Base-by-base conservation (phyloP, 2,329 filamentous ascomycete genomes). In the Calonectria montana region DNA sequence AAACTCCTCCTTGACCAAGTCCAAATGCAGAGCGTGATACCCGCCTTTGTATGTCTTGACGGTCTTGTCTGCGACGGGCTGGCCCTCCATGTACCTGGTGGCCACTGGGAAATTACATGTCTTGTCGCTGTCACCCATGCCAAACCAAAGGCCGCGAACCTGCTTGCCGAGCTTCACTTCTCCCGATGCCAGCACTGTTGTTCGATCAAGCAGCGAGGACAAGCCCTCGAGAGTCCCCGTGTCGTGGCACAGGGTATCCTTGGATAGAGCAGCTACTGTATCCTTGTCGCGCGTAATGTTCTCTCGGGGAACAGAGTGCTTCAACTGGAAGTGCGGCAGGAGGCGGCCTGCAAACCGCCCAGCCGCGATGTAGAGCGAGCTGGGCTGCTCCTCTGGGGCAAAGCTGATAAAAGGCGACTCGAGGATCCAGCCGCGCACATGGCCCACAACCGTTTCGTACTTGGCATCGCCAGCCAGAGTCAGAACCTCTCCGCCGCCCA, bases 181-280 rank as follows among this genome's bases (percentile, higher is more conserved):
- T 3, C 92, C 93, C 7, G 82, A 84, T 6, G 90, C 84, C 72
- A 97, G 83, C 65, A 87, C 87, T 6, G 84, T 84, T 1, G 92
- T 92, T 29, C 96, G 90, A 81, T 97, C 94, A 74, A 98, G 84
- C 88, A 98, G 88, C 0, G 90, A 92, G 0, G 93, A 89, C 39
- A 98, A 82, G 1, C 94, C 94, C 82, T 96, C 92, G n/a, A 97
- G 87, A 8, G 96, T 98, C 41, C 95, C 96, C 2, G 91, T 96
- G 82, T 96, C 89, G 83, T 98, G 95, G 82, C 92, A 91, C 65
- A 98, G 86, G 62, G 87, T 80, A 82, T 98, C 96, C 35, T 90
- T 88, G 2, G 85, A 84, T 74, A 94, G 88, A 29, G 86, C 88
- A 78, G 89, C 86, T 65, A 89, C 87, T 2, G 94, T 90, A 25